Percentiles rank a stretch among this genome's conserved stretches.
phyloP scores from a whole-genome alignment of 495 filamentous ascomycete genomes.

The Neurospora sp. region DNA sequence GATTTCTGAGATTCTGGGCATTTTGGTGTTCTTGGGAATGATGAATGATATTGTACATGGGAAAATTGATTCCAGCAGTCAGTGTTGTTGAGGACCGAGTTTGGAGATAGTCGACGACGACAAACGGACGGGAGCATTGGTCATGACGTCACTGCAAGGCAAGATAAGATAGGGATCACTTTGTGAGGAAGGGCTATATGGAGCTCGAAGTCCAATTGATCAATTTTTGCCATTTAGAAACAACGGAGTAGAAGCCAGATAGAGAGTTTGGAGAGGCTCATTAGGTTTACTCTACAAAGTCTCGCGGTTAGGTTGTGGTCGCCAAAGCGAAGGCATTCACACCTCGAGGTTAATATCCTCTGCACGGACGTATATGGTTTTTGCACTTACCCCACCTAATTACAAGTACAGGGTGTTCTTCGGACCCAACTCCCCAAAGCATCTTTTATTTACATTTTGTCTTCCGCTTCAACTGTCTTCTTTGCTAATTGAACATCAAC shows the following conservation, averaged over 20 bases:
- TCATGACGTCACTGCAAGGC: background rate
- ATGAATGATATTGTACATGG: background rate
- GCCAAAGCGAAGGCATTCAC: no score
- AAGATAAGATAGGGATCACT: background rate
- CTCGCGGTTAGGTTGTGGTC: no score
- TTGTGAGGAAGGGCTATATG: background rate
- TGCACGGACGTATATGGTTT: no score
- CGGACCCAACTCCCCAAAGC: no score
- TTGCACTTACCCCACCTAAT: no score
- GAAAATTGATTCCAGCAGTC: background rate
- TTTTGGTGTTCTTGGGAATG: background rate
- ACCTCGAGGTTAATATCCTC: no score
- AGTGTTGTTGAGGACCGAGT: background rate
- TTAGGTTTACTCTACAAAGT: no score
- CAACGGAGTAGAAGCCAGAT: no score
- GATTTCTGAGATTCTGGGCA: constrained; percentile 19
- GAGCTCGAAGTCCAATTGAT: background rate
- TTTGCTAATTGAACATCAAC: background rate
- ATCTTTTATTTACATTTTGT: background rate
- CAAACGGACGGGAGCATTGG: background rate
- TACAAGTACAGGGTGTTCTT: no score
- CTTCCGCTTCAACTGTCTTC: background rate
- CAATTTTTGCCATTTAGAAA: no score
- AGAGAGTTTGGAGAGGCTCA: no score
- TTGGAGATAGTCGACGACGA: background rate